Evolutionary conservation across 2,329 filamentous ascomycete genomes (phyloP).

Genomic region (Arthroderma sp.): DNA sequence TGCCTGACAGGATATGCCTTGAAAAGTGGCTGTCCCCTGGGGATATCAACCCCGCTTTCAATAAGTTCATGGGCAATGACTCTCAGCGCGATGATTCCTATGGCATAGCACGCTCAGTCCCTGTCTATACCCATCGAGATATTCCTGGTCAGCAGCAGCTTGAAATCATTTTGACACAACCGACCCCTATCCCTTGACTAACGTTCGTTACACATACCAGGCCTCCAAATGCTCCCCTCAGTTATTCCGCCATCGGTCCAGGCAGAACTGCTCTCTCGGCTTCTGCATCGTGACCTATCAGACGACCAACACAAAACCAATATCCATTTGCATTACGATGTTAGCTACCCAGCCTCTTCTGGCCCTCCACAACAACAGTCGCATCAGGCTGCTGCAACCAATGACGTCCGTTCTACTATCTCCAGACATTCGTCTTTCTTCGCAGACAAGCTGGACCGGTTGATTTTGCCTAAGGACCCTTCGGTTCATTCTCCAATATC

Average conservation of each 20-base stretch:
- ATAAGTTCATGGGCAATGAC: slow-evolving; percentile 17
- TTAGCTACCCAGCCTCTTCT: slow-evolving; percentile 44
- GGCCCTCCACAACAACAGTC: background rate
- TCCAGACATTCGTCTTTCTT: slow-evolving; percentile 36
- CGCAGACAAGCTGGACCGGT: slow-evolving; percentile 33
- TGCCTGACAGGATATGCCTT: slow-evolving; percentile 17
- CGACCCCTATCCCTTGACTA: no score
- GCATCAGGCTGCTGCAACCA: background rate
- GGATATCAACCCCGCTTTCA: slow-evolving; percentile 19
- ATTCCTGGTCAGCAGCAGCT: slow-evolving; percentile 22
- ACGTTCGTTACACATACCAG: slow-evolving; percentile 34
- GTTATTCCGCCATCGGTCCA: slow-evolving; percentile 61
- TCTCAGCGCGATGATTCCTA: slow-evolving; percentile 5
- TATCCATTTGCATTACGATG: slow-evolving; percentile 66
- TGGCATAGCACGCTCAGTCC: slow-evolving; percentile 13
- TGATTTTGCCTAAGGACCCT: slow-evolving; percentile 51
- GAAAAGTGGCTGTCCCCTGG: slow-evolving; percentile 18
- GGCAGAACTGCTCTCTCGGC: slow-evolving; percentile 51
- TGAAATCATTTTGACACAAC: no score
- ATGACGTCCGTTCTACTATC: slow-evolving; percentile 30
- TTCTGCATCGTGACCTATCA: slow-evolving; percentile 67
- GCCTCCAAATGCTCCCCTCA: slow-evolving; percentile 63
- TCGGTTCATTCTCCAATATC: slow-evolving; percentile 60
- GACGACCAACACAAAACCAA: slow-evolving; percentile 71
- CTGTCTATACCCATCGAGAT: slow-evolving; percentile 23